phyloP scores from a whole-genome alignment of 2,329 filamentous ascomycete species.

The Allantophomopsis lycopodina region DNA sequence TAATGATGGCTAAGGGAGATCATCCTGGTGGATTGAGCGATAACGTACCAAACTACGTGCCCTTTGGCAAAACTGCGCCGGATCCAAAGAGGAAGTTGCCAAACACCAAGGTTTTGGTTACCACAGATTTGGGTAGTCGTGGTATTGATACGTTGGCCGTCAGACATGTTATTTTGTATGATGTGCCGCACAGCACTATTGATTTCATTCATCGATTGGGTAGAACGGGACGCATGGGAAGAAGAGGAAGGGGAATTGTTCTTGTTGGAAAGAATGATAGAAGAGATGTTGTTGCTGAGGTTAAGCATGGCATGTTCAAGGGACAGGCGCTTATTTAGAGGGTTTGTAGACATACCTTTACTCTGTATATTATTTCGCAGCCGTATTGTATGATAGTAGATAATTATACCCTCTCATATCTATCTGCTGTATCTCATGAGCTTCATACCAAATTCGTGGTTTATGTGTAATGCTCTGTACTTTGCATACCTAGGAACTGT shows the following conservation, averaged over 20 bases:
- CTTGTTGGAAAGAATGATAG: conserved; percentile 82
- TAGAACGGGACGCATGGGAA: conserved; percentile 82
- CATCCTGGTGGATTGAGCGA: conserved; percentile 25
- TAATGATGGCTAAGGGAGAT: conserved; percentile 15
- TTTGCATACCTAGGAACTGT: too few relatives aligned
- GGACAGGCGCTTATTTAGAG: conserved; percentile 60
- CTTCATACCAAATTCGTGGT: too few relatives aligned
- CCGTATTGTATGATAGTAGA: too few relatives aligned
- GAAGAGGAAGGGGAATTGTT: conserved; percentile 78
- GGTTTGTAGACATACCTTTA: neutral
- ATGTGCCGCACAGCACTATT: conserved; percentile 95
- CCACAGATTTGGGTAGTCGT: conserved; percentile 81
- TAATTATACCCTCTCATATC: too few relatives aligned
- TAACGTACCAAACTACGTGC: conserved; percentile 19
- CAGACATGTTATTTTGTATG: conserved; percentile 82
- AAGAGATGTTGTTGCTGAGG: conserved; percentile 81
- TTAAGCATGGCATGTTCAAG: conserved; percentile 79
- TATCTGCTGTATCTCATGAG: too few relatives aligned
- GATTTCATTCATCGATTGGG: conserved; percentile 97
- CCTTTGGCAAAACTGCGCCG: conserved; percentile 12
- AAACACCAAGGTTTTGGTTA: conserved; percentile 84
- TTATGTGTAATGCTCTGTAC: too few relatives aligned
- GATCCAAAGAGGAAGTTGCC: conserved; percentile 28
- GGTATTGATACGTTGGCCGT: conserved; percentile 92
- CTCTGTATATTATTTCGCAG: neutral